phyloP scores from a whole-genome alignment of 176 grass and related monocot genomes.

The Avena sativa region DNA sequence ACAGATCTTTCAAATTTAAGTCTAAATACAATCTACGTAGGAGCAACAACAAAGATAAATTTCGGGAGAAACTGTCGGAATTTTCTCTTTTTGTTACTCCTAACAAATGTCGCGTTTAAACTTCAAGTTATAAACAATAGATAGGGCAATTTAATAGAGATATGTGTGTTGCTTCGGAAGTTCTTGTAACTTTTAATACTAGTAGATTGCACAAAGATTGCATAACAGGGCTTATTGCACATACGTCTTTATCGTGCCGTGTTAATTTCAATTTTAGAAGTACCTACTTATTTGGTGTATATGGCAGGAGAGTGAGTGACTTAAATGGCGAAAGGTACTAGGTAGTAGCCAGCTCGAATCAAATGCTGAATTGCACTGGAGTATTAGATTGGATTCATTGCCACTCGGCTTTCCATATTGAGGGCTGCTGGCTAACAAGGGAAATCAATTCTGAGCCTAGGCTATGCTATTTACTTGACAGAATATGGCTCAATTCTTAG shows the following conservation, averaged over 20 bases:
- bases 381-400: too few relatives aligned
- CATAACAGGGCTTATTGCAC: neutral
- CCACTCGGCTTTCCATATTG: too few relatives aligned
- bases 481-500: too few relatives aligned
- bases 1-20: neutral
- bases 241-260: neutral
- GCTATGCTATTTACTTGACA: too few relatives aligned
- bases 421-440: too few relatives aligned
- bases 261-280: neutral
- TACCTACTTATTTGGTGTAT: too few relatives aligned
- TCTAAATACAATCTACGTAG: neutral
- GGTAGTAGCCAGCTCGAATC: too few relatives aligned
- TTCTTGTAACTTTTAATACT: neutral
- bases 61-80: neutral
- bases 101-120: neutral
- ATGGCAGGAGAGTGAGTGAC: too few relatives aligned
- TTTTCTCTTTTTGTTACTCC: neutral
- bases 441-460: too few relatives aligned
- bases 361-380: too few relatives aligned
- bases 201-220: neutral
- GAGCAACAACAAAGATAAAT: neutral
- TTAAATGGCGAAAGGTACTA: too few relatives aligned
- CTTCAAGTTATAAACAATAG: neutral
- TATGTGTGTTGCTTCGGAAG: neutral
- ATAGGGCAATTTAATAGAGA: neutral